These are phyloP conservation scores for Venturia carpophila DNA, from an alignment of 2,329 filamentous ascomycete species.

Conservation along the genomic window DNA sequence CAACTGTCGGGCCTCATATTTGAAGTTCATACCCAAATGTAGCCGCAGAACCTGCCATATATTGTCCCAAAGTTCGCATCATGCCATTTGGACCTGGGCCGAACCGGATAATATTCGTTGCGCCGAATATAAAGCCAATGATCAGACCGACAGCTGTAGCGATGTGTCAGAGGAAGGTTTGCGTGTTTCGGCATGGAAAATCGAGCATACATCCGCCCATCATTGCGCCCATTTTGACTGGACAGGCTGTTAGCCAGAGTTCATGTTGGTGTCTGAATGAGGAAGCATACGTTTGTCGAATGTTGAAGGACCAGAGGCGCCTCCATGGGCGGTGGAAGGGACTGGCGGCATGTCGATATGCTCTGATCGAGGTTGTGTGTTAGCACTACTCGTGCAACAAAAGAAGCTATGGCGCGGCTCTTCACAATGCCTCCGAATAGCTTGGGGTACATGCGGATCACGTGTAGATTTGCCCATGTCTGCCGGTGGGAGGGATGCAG, in stretches of 20 bases:
- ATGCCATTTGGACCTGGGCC: slow-evolving; percentile 90
- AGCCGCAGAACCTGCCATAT: slow-evolving; percentile 89
- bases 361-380: background rate
- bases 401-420: slow-evolving; percentile 1
- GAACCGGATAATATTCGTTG: slow-evolving; percentile 90
- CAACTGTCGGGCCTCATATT: background rate
- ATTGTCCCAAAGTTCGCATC: slow-evolving; percentile 89
- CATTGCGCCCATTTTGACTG: slow-evolving; percentile 97
- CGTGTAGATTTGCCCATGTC: background rate
- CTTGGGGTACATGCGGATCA: background rate
- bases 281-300: slow-evolving; percentile 58
- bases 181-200: background rate
- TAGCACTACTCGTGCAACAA: background rate
- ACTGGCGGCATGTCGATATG: slow-evolving; percentile 16
- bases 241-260: slow-evolving; percentile 24
- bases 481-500: too few relatives aligned
- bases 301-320: slow-evolving; percentile 53
- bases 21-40: slow-evolving; percentile 72
- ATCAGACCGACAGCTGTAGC: slow-evolving; percentile 78
- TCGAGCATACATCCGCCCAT: slow-evolving; percentile 86
- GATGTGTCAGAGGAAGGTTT: background rate
- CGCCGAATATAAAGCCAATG: slow-evolving; percentile 96
- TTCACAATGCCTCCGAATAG: background rate
- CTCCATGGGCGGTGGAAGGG: slow-evolving; percentile 30
- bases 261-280: slow-evolving; percentile 19